Conservation (phyloP, 768 basidiomycete species). For the Lentinula boryana region DNA sequence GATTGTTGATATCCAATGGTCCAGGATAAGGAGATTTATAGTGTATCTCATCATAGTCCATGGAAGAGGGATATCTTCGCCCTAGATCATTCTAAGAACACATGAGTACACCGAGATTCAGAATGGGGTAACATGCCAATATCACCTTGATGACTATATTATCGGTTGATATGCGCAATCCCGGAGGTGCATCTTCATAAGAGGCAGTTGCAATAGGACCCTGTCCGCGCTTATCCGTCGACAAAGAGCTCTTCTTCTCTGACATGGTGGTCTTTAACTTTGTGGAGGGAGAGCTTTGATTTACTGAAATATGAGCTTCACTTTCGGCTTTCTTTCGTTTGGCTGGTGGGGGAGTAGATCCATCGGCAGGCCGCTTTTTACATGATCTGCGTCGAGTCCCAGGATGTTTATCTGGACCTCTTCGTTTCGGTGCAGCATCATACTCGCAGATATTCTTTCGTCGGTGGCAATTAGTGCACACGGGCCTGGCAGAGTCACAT, state of each 20-base stretch:
- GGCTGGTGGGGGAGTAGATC: slow-evolving; percentile 39
- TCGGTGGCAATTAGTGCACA: slow-evolving; percentile 78
- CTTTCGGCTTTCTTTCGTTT: slow-evolving; percentile 45
- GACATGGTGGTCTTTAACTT: slow-evolving; percentile 35
- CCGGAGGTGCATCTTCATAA: slow-evolving; percentile 10
- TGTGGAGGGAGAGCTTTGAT: slow-evolving; percentile 24
- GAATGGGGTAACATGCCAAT: neutral
- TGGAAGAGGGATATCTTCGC: slow-evolving; percentile 12
- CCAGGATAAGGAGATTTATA: slow-evolving; percentile 30
- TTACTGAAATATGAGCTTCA: slow-evolving; percentile 22
- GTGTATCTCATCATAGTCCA: slow-evolving; percentile 30
- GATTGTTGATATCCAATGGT: slow-evolving; percentile 31
- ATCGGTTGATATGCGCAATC: slow-evolving; percentile 22
- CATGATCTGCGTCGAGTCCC: slow-evolving; percentile 79
- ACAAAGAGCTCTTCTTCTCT: slow-evolving; percentile 16
- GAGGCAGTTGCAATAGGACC: neutral
- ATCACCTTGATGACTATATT: neutral
- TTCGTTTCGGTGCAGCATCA: slow-evolving; percentile 73
- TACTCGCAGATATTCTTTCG: slow-evolving; percentile 75
- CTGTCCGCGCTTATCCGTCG: slow-evolving; percentile 13
- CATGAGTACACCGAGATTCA: neutral
- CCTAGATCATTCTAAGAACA: slow-evolving; percentile 18
- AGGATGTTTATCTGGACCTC: slow-evolving; percentile 83
- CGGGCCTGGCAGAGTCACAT: slow-evolving; percentile 78
- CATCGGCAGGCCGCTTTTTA: slow-evolving; percentile 70